These are phyloP conservation scores for Triglochin maritima DNA, from an alignment of 106 monocot species.

Conservation along the genomic window DNA sequence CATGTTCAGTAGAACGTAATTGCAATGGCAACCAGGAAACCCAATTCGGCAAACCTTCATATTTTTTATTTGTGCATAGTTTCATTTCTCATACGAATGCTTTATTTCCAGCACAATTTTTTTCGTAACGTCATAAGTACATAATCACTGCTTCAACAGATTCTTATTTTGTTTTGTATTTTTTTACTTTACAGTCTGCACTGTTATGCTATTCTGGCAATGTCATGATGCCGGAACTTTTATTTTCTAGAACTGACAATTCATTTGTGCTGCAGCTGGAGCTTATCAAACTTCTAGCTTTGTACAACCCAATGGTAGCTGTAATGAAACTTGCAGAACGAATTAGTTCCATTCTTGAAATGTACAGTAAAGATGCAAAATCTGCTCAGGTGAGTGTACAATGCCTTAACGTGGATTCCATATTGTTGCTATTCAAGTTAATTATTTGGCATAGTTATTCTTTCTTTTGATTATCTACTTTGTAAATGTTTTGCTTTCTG, in stretches of 20 bases:
- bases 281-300: conserved; percentile 60
- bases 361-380: conserved; percentile 11
- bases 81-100: too few relatives aligned
- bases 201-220: too few relatives aligned
- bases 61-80: too few relatives aligned
- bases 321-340: conserved; percentile 46
- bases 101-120: too few relatives aligned
- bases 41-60: too few relatives aligned
- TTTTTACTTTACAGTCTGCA: too few relatives aligned
- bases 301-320: conserved; percentile 61
- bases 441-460: neutral
- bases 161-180: neutral
- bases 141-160: neutral
- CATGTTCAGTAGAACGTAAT: too few relatives aligned
- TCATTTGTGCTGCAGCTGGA: conserved; percentile 53
- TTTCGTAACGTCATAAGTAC: neutral
- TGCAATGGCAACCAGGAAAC: too few relatives aligned
- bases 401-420: neutral
- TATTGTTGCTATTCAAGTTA: neutral
- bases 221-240: too few relatives aligned
- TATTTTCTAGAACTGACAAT: neutral
- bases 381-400: conserved; percentile 42
- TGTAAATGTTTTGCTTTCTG: conserved; percentile 6
- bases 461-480: neutral
- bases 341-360: conserved; percentile 35